Conservation (phyloP, 441 rosid species). For the Pelargonium citronellum region DNA sequence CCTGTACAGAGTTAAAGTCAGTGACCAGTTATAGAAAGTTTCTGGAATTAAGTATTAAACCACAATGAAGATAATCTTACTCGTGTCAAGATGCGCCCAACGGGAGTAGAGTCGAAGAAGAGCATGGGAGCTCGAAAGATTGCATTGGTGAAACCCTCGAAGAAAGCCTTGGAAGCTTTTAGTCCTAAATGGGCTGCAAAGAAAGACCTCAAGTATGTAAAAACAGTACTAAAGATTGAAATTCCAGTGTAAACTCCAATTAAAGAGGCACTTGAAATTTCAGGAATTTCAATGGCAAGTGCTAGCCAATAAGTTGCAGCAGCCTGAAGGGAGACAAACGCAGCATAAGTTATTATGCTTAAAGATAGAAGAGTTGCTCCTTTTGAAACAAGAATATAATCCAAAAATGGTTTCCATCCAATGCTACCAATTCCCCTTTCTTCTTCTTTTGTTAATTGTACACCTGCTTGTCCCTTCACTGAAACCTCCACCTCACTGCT, state of each 20-base stretch:
- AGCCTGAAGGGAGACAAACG: conserved; percentile 62
- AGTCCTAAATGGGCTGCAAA: conserved; percentile 54
- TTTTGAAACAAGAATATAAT: conserved; percentile 52
- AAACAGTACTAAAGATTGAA: conserved; percentile 50
- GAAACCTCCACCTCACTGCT: conserved; percentile 36
- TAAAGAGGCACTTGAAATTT: conserved; percentile 35
- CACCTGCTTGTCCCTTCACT: conserved; percentile 21
- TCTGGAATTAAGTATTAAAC: background rate
- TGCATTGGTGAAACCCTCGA: conserved; percentile 60
- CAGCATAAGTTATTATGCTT: conserved; percentile 31
- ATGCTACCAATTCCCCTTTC: conserved; percentile 62
- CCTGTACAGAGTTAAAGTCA: conserved; percentile 33
- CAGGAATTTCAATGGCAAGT: conserved; percentile 54
- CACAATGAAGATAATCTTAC: conserved; percentile 33
- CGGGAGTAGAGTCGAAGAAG: conserved; percentile 84
- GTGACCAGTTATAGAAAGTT: background rate
- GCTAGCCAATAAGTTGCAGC: conserved; percentile 88
- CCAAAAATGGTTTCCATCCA: conserved; percentile 66
- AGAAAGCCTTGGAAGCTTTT: conserved; percentile 70
- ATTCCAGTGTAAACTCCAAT: conserved; percentile 66
- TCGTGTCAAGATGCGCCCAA: conserved; percentile 76
- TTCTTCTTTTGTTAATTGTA: conserved; percentile 76
- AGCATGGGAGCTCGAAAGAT: conserved; percentile 78
- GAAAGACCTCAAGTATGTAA: conserved; percentile 46
- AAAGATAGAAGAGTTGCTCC: conserved; percentile 40